These are phyloP conservation scores for Lagenidium giganteum DNA, from an alignment of 352 stramenopile genomes.

Conservation along the genomic window DNA sequence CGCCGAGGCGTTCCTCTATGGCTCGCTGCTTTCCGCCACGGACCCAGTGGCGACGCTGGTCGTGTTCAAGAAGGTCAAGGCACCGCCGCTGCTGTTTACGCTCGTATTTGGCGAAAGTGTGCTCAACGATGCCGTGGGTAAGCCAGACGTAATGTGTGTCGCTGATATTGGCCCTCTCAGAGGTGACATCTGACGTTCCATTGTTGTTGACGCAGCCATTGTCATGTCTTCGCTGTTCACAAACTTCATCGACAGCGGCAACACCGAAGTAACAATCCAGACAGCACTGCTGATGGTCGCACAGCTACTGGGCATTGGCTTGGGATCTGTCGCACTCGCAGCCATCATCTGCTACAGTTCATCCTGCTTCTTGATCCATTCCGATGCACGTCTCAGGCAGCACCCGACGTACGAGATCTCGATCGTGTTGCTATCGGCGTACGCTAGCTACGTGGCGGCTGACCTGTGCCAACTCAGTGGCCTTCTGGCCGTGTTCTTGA, in stretches of 20 bases:
- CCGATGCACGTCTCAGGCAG: conserved; percentile 36
- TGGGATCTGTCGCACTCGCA: conserved; percentile 41
- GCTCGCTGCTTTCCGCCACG: conserved; percentile 83
- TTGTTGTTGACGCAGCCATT: conserved; percentile 27
- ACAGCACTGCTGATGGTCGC: conserved; percentile 31
- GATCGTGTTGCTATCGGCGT: conserved; percentile 39
- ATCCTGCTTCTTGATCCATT: conserved; percentile 40
- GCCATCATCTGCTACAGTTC: conserved; percentile 53
- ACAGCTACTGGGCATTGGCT: conserved; percentile 37
- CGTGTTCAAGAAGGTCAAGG: conserved; percentile 76
- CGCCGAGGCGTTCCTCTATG: conserved; percentile 82
- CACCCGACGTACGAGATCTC: conserved; percentile 72
- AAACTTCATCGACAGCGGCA: conserved; percentile 45
- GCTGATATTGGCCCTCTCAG: too few relatives aligned
- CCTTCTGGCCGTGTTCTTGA: conserved; percentile 86
- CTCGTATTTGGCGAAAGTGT: conserved; percentile 90
- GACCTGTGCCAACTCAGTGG: conserved; percentile 41
- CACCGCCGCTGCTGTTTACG: conserved; percentile 83
- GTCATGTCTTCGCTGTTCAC: conserved; percentile 75
- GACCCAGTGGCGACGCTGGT: conserved; percentile 87
- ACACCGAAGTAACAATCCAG: conserved; percentile 29
- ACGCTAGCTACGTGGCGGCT: conserved; percentile 33
- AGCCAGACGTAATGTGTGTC: conserved; percentile 2
- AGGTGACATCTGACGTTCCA: background rate
- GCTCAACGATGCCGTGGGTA: conserved; percentile 85